A percentile compares a stretch with the other conserved stretches of the same genome.
Evolutionary conservation across 2,329 filamentous ascomycete genomes (phyloP).

Genomic region (Pseudocercospora macadamiae): DNA sequence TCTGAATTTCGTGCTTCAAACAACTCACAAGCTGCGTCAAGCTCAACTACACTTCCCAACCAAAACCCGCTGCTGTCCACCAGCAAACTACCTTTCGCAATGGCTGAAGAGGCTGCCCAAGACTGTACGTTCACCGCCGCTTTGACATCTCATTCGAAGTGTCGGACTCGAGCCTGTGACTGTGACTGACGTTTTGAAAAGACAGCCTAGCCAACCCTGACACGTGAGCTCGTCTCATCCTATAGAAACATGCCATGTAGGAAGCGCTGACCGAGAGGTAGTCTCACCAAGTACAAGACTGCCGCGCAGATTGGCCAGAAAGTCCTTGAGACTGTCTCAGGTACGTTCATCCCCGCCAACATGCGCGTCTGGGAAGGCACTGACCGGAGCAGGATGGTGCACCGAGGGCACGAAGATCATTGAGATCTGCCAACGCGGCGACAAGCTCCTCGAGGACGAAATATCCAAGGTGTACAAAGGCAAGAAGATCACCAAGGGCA

Average conservation of each 20-base stretch:
- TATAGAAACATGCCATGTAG: conserved; percentile 48
- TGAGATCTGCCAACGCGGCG: conserved; percentile 91
- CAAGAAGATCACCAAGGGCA: conserved; percentile 95
- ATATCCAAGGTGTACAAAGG: conserved; percentile 95
- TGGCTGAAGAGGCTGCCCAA: conserved; percentile 34
- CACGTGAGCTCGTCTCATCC: conserved; percentile 34
- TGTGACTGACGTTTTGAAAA: conserved; percentile 19
- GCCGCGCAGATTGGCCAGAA: conserved; percentile 94
- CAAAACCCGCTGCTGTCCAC: background rate
- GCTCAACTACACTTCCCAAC: background rate
- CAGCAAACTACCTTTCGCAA: conserved; percentile 22
- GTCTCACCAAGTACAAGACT: conserved; percentile 98
- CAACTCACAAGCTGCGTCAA: too few species aligned
- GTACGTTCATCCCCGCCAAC: conserved; percentile 43
- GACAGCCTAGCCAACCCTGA: conserved; percentile 43
- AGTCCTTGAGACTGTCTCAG: conserved; percentile 81
- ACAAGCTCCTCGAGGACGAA: conserved; percentile 93
- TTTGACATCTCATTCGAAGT: background rate
- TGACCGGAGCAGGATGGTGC: conserved; percentile 59
- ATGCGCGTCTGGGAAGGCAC: conserved; percentile 5
- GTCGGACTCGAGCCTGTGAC: background rate
- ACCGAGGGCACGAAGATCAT: conserved; percentile 89
- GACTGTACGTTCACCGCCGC: conserved; percentile 27
- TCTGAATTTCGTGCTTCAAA: conserved; percentile 2
- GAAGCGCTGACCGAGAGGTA: conserved; percentile 90